Evolutionary conservation across 345 rosid species (phyloP).

Genomic region (Mallotus nudiflorus): DNA sequence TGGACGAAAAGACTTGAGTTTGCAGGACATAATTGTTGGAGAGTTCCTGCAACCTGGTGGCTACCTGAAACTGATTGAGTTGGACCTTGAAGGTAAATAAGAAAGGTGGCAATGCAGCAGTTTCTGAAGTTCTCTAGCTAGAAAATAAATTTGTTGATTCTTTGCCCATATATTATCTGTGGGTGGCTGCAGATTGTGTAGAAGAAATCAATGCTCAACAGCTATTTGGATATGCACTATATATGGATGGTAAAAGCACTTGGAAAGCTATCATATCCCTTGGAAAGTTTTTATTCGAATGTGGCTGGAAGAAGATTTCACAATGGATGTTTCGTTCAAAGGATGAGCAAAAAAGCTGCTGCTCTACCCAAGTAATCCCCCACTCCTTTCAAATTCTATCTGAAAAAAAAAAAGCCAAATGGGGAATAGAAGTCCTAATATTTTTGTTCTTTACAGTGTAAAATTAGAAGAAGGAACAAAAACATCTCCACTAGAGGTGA

Average conservation of each 20-base stretch:
- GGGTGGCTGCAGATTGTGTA: slow-evolving; percentile 43
- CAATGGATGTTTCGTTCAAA: slow-evolving; percentile 59
- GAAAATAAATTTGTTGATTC: neutral
- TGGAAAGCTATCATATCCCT: slow-evolving; percentile 42
- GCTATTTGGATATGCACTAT: slow-evolving; percentile 52
- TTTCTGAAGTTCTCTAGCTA: neutral
- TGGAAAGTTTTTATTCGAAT: slow-evolving; percentile 45
- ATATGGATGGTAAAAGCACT: slow-evolving; percentile 45
- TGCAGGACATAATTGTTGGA: slow-evolving; percentile 22
- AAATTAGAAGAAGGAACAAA: slow-evolving; percentile 74
- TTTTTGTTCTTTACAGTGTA: slow-evolving; percentile 43
- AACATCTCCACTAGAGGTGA: slow-evolving; percentile 62
- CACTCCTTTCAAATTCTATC: neutral
- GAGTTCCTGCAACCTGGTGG: slow-evolving; percentile 44
- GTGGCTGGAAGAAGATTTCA: slow-evolving; percentile 60
- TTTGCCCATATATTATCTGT: neutral
- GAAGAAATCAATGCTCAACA: slow-evolving; percentile 56
- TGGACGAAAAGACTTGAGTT: slow-evolving; percentile 6
- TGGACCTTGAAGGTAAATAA: slow-evolving; percentile 38
- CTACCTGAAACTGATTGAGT: slow-evolving; percentile 37
- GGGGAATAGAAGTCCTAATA: too few relatives aligned
- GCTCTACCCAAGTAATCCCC: slow-evolving; percentile 44
- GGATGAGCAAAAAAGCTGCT: slow-evolving; percentile 54
- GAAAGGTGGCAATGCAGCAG: neutral
- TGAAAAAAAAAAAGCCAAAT: too few relatives aligned